Evolutionary conservation across 148 eudicot species (phyloP).

Genomic region (Dianthus caryophyllus): DNA sequence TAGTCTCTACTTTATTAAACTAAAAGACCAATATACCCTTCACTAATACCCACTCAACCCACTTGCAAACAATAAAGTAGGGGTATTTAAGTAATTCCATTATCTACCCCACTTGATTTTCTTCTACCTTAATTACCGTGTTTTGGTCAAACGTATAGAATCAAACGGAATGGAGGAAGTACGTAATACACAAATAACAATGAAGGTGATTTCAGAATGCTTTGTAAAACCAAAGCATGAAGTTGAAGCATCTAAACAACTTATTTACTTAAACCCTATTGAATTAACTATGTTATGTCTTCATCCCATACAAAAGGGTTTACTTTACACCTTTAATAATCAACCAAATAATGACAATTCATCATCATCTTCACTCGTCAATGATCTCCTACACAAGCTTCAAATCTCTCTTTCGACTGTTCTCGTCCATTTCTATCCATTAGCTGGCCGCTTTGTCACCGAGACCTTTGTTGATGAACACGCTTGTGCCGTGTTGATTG

Average conservation of each 20-base stretch:
- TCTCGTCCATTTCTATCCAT: constrained; percentile 13
- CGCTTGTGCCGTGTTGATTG: constrained; percentile 8
- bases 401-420: constrained; percentile 13
- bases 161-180: too few species aligned
- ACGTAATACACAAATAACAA: not conserved
- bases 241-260: not conserved
- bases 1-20: too few species aligned
- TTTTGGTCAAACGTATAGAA: too few species aligned
- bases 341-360: too few species aligned
- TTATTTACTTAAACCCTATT: constrained; percentile 1
- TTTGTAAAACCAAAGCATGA: constrained; percentile 24
- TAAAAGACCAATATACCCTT: too few species aligned
- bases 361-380: not conserved
- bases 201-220: constrained; percentile 14
- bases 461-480: not conserved
- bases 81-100: too few species aligned
- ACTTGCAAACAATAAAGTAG: too few species aligned
- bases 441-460: constrained; percentile 9
- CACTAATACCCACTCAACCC: too few species aligned
- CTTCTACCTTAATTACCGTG: too few species aligned
- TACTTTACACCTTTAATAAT: not conserved
- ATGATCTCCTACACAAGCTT: constrained; percentile 8
- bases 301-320: constrained; percentile 18
- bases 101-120: too few species aligned
- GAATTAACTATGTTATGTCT: not conserved